phyloP scores from a whole-genome alignment of 805 yeast species.

The Yamadazyma takamatsuzukensis region DNA sequence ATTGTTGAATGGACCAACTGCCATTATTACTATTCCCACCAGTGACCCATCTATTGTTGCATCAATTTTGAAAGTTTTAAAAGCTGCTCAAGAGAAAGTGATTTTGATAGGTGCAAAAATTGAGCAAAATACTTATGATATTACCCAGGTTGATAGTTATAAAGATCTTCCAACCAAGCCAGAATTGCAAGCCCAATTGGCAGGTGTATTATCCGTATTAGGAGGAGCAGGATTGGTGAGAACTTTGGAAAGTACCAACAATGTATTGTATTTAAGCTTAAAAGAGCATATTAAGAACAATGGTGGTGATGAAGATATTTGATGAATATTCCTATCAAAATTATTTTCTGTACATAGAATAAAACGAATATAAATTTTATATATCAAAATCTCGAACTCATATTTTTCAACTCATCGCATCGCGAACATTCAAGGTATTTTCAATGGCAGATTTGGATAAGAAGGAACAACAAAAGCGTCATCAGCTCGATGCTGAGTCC shows the following conservation, averaged over 20 bases:
- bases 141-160: slow-evolving; percentile 53
- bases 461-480: slow-evolving; percentile 16
- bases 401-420: slow-evolving; percentile 9
- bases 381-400: slow-evolving; percentile 1
- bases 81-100: slow-evolving; percentile 65
- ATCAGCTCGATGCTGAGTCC: slow-evolving; percentile 26
- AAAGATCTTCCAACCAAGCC: slow-evolving; percentile 70
- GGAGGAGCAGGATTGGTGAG: slow-evolving; percentile 88
- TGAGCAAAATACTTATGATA: slow-evolving; percentile 54
- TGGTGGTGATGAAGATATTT: slow-evolving; percentile 4
- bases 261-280: slow-evolving; percentile 68
- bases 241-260: slow-evolving; percentile 70
- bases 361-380: too few species aligned
- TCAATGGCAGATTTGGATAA: slow-evolving; percentile 5
- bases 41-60: slow-evolving; percentile 70
- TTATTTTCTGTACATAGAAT: too few species aligned
- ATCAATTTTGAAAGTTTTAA: slow-evolving; percentile 57
- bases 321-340: neutral
- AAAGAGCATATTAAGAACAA: slow-evolving; percentile 36
- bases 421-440: neutral
- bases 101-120: slow-evolving; percentile 83
- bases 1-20: slow-evolving; percentile 81
- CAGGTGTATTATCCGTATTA: slow-evolving; percentile 75
- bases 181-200: slow-evolving; percentile 75
- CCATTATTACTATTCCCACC: slow-evolving; percentile 63